phyloP scores from a whole-genome alignment of 805 yeast species.

The Saccharomycopsis fodiens region DNA sequence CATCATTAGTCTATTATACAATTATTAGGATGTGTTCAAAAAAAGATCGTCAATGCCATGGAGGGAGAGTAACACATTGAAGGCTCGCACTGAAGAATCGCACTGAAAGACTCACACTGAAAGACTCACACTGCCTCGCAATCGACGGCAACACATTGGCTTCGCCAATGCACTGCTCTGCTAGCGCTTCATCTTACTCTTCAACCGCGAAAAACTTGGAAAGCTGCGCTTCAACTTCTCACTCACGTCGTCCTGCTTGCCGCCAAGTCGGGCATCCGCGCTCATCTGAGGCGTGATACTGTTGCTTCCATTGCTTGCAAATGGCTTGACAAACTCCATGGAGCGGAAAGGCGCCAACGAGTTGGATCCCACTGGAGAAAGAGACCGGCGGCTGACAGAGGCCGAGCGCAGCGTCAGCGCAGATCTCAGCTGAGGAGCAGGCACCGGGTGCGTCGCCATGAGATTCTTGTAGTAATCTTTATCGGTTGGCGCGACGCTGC shows the following conservation, averaged over 20 bases:
- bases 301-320: not conserved
- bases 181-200: conserved; percentile 2
- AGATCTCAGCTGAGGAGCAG: not conserved
- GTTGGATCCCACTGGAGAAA: conserved; percentile 6
- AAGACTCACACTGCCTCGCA: no score
- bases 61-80: no score
- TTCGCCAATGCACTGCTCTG: no score
- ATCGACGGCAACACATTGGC: no score
- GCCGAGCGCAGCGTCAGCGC: not conserved
- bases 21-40: no score
- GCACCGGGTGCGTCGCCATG: not conserved
- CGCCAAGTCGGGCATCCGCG: not conserved
- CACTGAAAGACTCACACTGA: no score
- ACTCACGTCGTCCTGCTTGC: not conserved
- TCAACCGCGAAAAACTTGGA: conserved; percentile 4
- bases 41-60: no score
- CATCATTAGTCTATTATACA: no score
- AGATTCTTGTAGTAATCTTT: not conserved
- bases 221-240: conserved; percentile 6
- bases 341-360: conserved; percentile 7
- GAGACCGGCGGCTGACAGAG: not conserved
- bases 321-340: conserved; percentile 2
- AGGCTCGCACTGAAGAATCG: no score
- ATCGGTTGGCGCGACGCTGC: not conserved
- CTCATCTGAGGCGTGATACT: not conserved